Base-by-base conservation (phyloP, 2,329 filamentous ascomycete genomes). In the Apiospora aurea region DNA sequence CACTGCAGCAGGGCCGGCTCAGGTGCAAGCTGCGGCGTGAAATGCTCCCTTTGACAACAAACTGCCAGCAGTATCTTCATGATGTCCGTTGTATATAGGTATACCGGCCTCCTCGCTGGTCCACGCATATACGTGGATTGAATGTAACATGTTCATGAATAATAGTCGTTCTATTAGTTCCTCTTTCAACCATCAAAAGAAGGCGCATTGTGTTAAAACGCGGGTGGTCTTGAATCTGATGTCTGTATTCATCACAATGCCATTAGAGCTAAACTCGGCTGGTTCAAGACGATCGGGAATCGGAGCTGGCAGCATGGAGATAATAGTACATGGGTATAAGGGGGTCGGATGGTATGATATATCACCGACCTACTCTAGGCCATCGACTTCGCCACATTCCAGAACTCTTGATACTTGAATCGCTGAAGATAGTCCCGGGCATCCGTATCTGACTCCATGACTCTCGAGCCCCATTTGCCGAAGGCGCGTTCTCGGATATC, bases 381-480 rank as follows among this genome's bases (percentile, higher is more conserved):
- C 57, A 64, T 64, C 57, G 57, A 64, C 86, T 97, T 97, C 0
- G 95, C 96, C 76, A 96, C 83, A 13, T 92, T 92, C 96, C 96
- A 99, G 79, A 99, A 96, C 78, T 93, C 97, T 77, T 98, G 96
- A 88, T 98, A 93, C 86, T 97, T 98, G 7, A 91, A 90, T 76
- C 94, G 89, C 16, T 90, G 85, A 74, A 99, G 83, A 29, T 92
- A 87, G 76, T 97, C 94, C 80, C 94, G 92, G 6, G 96, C 96
- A 79, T 97, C 93, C 14, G 91, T 89, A 80, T 99, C 96, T 2
- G 94, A 96, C 83, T 98, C 96, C 81, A 95, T 97, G n/a, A 96
- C 91, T 80, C 94, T 93, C 74, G 92, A 95, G 2, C 93, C 88
- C 94, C 96, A 98, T 79, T 94, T 95, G 75, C 93, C 91, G 81